These are phyloP conservation scores for Cynanchum wilfordii DNA, from an alignment of 257 asterid genomes.

Conservation along the genomic window DNA sequence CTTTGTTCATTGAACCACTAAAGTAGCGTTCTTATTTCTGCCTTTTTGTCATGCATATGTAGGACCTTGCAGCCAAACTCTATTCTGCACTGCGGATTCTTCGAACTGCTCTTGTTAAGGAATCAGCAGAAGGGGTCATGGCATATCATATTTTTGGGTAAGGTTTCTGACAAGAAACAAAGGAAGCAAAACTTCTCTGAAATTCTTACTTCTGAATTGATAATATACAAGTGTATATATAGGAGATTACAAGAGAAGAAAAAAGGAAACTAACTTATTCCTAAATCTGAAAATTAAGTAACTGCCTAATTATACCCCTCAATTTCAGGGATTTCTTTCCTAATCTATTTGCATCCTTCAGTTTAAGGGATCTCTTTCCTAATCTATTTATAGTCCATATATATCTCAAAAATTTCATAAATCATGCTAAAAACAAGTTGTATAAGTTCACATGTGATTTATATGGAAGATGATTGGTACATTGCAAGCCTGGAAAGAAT, in stretches of 20 bases:
- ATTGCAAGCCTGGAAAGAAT: neutral
- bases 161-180: neutral
- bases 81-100: conserved; percentile 56
- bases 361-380: too few species aligned
- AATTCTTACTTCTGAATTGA: too few species aligned
- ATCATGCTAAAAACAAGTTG: neutral
- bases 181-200: too few species aligned
- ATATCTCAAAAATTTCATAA: neutral
- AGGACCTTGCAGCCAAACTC: conserved; percentile 67
- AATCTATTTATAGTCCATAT: too few species aligned
- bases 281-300: too few species aligned
- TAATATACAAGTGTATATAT: too few species aligned
- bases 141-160: conserved; percentile 79
- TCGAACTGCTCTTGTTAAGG: conserved; percentile 50
- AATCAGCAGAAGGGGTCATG: conserved; percentile 50
- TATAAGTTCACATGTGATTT: neutral
- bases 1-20: conserved; percentile 6
- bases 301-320: too few species aligned
- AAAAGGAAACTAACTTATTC: too few species aligned
- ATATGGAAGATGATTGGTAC: neutral
- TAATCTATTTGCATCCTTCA: too few species aligned
- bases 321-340: too few species aligned
- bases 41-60: conserved; percentile 2
- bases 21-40: conserved; percentile 4
- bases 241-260: too few species aligned